Evolutionary conservation across 1,284 basidiomycete species (phyloP).

Genomic region (Marasmius tenuissimus): DNA sequence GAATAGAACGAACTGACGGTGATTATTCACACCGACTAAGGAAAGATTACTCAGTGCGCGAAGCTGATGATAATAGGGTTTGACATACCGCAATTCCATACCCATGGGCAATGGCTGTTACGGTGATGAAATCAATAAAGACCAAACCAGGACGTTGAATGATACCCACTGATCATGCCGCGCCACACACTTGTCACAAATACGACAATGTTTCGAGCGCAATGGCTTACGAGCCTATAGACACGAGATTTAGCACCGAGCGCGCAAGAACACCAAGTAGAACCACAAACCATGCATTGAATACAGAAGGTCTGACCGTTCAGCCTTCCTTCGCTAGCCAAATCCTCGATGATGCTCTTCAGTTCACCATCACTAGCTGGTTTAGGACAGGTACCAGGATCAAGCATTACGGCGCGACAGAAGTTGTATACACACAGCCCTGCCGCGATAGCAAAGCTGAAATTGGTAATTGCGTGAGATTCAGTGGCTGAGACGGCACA

Average conservation of each 20-base stretch:
- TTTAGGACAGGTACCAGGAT: constrained; percentile 88
- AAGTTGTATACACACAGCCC: constrained; percentile 86
- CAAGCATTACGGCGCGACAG: constrained; percentile 84
- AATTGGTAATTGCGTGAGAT: constrained; percentile 73
- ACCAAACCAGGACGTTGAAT: not conserved
- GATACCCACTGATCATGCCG: constrained; percentile 84
- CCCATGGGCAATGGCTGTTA: constrained; percentile 93
- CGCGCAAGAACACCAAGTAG: not conserved
- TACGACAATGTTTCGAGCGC: constrained; percentile 92
- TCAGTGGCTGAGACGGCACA: constrained; percentile 54
- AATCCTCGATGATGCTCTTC: constrained; percentile 84
- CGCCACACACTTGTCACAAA: constrained; percentile 89
- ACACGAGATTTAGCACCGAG: not conserved
- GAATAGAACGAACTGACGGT: constrained; percentile 93
- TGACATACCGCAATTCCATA: constrained; percentile 93
- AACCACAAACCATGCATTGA: constrained; percentile 74
- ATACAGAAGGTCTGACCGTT: constrained; percentile 98
- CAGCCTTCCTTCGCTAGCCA: constrained; percentile 83
- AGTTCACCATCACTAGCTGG: constrained; percentile 80
- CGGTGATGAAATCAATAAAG: constrained; percentile 6
- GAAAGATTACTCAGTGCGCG: not conserved
- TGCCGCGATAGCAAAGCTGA: constrained; percentile 72
- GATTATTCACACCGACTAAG: constrained; percentile 90
- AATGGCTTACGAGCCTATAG: constrained; percentile 82
- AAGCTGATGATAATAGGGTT: not conserved